Base-by-base conservation (phyloP, 345 rosid genomes). In the Iberis pinnata region DNA sequence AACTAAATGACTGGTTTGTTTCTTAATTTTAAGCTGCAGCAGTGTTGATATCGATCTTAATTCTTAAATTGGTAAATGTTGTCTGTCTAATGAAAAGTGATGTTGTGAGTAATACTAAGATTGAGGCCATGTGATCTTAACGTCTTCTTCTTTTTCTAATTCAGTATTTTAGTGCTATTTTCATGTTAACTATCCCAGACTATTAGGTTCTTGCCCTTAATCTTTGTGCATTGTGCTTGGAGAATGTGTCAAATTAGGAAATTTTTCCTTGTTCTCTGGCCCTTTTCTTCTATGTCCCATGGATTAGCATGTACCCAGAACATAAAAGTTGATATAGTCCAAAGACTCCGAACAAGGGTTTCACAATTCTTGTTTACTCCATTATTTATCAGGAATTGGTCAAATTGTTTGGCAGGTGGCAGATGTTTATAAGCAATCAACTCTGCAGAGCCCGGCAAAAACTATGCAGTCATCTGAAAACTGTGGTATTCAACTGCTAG, bases 351-450 rank as follows among this genome's bases (percentile, higher is more conserved):
- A 27, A 60, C 41, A 49, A 58, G 45, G 60, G 10, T 59, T 51
- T 56, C 40, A 49, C 32, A 11, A n/a, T 27, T 55, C 47, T 69
- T 33, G 53, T 43, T 9, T 29, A 58, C 20, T 44, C 37, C n/a
- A 29, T 32, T 53, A 38, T 12, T 22, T 26, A 44, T 58, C 43
- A 17, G 9, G 18, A 53, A 52, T 46, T 47, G 13, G 43, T 53
- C 18, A 31, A 38, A 45, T 39, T 45, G 25, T 41, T 39, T 65
- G 49, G 40, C 81, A 90, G 96, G 92, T 90, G 37, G 80, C 84
- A 72, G 95, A 86, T 64, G 70, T 88, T 80, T 88, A 80, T 74
- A 86, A 86, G 69, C 80, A 87, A 56, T 69, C 86, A 56, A 79
- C 53, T 73, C 65, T 58, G 42, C 95, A 83, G 46, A 83, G 94